These are phyloP conservation scores for Talaromyces sp. DNA, from an alignment of 2,329 filamentous ascomycete genomes.

Conservation along the genomic window DNA sequence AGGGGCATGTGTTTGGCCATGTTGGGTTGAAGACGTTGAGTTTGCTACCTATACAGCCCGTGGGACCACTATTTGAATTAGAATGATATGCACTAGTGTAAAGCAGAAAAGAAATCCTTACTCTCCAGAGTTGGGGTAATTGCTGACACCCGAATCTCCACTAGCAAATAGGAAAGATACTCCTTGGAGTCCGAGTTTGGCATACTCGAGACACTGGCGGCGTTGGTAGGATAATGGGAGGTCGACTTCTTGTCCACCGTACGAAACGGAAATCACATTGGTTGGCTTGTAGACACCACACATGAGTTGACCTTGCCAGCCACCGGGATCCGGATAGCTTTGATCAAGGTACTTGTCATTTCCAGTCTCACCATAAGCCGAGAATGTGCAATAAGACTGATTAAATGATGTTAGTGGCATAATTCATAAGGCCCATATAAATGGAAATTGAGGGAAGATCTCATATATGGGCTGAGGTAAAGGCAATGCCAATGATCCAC, in stretches of 20 bases:
- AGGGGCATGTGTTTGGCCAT: slow-evolving; percentile 18
- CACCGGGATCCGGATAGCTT: slow-evolving; percentile 49
- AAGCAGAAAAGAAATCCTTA: background rate
- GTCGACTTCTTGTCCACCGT: slow-evolving; percentile 16
- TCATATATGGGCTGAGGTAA: background rate
- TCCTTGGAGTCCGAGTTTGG: slow-evolving; percentile 14
- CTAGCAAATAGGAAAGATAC: slow-evolving; percentile 17
- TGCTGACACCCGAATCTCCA: slow-evolving; percentile 15
- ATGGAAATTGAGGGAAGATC: background rate
- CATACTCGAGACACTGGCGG: slow-evolving; percentile 17
- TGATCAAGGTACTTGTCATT: slow-evolving; percentile 50
- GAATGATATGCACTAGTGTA: background rate
- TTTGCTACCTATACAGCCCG: slow-evolving; percentile 11
- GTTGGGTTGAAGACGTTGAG: slow-evolving; percentile 18
- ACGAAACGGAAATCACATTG: slow-evolving; percentile 18
- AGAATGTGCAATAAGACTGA: slow-evolving; percentile 52
- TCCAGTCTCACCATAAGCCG: slow-evolving; percentile 49
- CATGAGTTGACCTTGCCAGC: slow-evolving; percentile 46
- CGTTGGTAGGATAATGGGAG: slow-evolving; percentile 16
- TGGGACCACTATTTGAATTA: slow-evolving; percentile 3
- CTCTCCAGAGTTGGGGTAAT: slow-evolving; percentile 2
- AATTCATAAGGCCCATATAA: background rate
- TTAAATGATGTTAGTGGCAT: background rate
- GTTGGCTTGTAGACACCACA: slow-evolving; percentile 25
- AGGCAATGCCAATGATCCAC: background rate